A percentile compares a stretch with the other conserved stretches of the same genome.
phyloP scores from a whole-genome alignment of 2,329 filamentous ascomycete species.

The Aplosporella prunicola region DNA sequence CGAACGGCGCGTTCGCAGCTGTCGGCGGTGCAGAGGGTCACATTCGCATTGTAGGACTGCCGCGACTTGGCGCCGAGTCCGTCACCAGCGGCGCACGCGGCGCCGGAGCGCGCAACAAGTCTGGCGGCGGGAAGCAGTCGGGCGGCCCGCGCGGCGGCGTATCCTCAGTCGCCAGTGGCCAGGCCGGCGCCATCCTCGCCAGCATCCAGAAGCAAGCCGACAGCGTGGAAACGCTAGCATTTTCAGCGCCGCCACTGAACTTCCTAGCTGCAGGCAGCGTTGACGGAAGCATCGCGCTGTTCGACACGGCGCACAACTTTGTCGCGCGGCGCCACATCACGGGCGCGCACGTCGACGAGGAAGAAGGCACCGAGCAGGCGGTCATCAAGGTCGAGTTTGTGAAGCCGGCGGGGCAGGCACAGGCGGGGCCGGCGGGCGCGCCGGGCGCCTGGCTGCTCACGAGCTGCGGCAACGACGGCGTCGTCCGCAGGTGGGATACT shows the following conservation, averaged over 20 bases:
- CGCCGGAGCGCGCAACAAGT: constrained; percentile 40
- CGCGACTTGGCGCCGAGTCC: constrained; percentile 42
- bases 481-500: constrained; percentile 79
- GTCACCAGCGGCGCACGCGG: constrained; percentile 32
- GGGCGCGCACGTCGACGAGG: constrained; percentile 60
- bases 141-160: constrained; percentile 25
- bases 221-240: constrained; percentile 67
- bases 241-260: constrained; percentile 51
- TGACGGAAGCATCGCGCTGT: constrained; percentile 67
- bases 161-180: constrained; percentile 30
- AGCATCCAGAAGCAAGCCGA: constrained; percentile 70
- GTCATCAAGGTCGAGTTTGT: constrained; percentile 93
- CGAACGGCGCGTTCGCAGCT: constrained; percentile 67
- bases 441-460: constrained; percentile 61
- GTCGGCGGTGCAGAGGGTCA: constrained; percentile 81
- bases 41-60: constrained; percentile 77
- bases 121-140: constrained; percentile 36
- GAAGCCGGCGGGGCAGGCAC: constrained; percentile 27
- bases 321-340: constrained; percentile 74
- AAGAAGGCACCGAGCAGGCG: constrained; percentile 60
- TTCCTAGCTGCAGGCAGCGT: constrained; percentile 55
- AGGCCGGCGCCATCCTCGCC: constrained; percentile 68
- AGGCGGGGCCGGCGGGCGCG: constrained; percentile 13
- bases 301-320: constrained; percentile 78
- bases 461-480: constrained; percentile 84